A percentile compares a stretch with the other conserved stretches of the same genome.
Conservation (phyloP, 1,139 yeast genomes). For the Debaryomyces fabryi region DNA sequence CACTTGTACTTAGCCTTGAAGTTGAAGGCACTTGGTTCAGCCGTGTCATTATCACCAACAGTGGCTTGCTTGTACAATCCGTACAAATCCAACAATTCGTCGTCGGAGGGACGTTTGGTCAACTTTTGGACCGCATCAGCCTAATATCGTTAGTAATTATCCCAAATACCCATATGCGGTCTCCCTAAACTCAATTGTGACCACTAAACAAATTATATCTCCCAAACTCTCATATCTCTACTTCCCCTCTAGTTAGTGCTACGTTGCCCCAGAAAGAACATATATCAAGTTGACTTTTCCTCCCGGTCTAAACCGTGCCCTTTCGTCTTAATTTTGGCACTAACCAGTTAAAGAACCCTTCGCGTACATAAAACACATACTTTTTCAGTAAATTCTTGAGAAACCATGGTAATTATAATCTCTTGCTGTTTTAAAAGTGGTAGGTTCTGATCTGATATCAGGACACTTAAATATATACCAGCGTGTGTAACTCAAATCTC, state of each 20-base stretch:
- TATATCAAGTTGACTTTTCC: not conserved
- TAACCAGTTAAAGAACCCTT: not conserved
- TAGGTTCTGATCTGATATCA: not conserved
- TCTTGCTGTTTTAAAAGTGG: not conserved
- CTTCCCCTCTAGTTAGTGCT: not conserved
- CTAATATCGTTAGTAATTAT: constrained; percentile 35
- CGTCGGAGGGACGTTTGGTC: constrained; percentile 79
- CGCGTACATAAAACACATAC: constrained; percentile 33
- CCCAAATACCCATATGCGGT: not conserved
- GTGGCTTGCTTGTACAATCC: constrained; percentile 97
- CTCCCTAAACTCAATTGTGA: not conserved
- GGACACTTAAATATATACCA: not conserved
- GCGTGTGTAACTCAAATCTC: not conserved
- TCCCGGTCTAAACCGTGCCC: not conserved
- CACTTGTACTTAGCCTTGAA: constrained; percentile 96
- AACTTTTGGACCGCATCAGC: constrained; percentile 80
- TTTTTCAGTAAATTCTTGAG: constrained; percentile 56
- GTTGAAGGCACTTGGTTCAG: constrained; percentile 86
- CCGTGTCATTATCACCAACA: constrained; percentile 86
- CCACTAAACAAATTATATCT: not conserved
- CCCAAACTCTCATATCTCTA: not conserved
- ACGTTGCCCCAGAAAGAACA: not conserved
- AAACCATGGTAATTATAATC: constrained; percentile 41
- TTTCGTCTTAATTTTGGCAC: not conserved
- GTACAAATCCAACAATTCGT: constrained; percentile 80